Evolutionary conservation across 352 stramenopile species (phyloP), one percentile per base, ranked within the genome.

Genomic region (Phytophthora kernoviae): DNA sequence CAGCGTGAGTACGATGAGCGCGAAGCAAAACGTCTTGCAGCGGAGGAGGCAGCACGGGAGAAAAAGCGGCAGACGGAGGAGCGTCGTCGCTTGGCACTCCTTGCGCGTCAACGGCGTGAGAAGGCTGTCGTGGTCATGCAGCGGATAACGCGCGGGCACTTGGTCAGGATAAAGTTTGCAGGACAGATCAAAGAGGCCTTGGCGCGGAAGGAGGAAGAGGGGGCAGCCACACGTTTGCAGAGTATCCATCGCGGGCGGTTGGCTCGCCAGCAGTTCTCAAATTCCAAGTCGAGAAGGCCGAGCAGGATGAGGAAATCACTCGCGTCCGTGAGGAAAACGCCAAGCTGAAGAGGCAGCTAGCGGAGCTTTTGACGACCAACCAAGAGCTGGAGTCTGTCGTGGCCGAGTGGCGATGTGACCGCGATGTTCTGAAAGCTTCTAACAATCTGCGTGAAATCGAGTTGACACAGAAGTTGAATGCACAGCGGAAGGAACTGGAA

Each of bases 301-400:
- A 70, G 24, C 49, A 62, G 3, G 42, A 70, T 12, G 62, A 61
- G 5, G 77, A 87, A 39, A 63, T 87, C 14, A 54, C 60, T 4
- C 61, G 51, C n/a, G 71, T 77, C 9, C 69, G 62, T 12, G 74
- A 80, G 17, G 83, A 92, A 49, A 90, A 90, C 53, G 66, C 58
- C 8, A 62, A 51, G 10, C 59, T 93, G 34, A 84, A 81, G 30
- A 43, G 68, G 39, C 79, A 90, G 55, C 65, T 93, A 11, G 69
- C 68, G 26, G 73, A 88, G 43, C 63, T 93, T 5, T 54, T 87
- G n/a, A 71, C 79, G 52, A 70, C 58, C 11, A 91, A 89, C 61
- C 62, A 78, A 37, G 77, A 89, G 54, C 49, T 91, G 22, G 73
- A 91, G 47, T 62, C 65, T 7, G 67, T 84, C 26, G 78, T 88